phyloP scores from a whole-genome alignment of 345 rosid species.

The Aurinia saxatilis region DNA sequence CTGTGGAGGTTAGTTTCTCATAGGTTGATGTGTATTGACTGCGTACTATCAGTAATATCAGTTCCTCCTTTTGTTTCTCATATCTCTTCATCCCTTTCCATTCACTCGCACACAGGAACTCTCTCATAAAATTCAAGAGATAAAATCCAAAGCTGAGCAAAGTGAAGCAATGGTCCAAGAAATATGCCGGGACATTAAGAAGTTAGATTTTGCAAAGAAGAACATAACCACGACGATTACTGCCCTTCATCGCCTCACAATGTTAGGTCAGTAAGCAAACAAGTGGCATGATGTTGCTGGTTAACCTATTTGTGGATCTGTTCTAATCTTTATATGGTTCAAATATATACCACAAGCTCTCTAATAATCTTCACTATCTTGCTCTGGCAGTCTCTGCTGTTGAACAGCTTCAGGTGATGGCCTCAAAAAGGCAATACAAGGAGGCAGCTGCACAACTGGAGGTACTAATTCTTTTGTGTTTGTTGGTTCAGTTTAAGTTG shows the following conservation, averaged over 20 bases:
- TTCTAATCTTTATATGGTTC: not conserved
- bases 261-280: conserved; percentile 63
- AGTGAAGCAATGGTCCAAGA: conserved; percentile 99
- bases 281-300: conserved; percentile 5
- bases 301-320: not conserved
- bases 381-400: conserved; percentile 82
- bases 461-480: conserved; percentile 37
- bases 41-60: too few species aligned
- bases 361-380: conserved; percentile 17
- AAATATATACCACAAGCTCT: not conserved
- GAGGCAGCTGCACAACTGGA: conserved; percentile 99
- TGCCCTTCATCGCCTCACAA: conserved; percentile 98
- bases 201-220: conserved; percentile 98
- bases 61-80: too few species aligned
- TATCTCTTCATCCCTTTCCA: too few species aligned
- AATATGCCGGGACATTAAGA: conserved; percentile 97
- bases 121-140: conserved; percentile 85
- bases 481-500: not conserved
- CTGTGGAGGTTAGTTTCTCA: conserved; percentile 71
- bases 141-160: conserved; percentile 97
- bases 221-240: conserved; percentile 96
- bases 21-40: too few species aligned
- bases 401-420: conserved; percentile 98
- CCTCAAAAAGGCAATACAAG: conserved; percentile 91
- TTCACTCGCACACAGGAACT: conserved; percentile 89